A percentile compares a stretch with the other conserved stretches of the same genome.
These are phyloP conservation scores for Mallotus repandus DNA, from an alignment of 441 rosid genomes.

Conservation along the genomic window DNA sequence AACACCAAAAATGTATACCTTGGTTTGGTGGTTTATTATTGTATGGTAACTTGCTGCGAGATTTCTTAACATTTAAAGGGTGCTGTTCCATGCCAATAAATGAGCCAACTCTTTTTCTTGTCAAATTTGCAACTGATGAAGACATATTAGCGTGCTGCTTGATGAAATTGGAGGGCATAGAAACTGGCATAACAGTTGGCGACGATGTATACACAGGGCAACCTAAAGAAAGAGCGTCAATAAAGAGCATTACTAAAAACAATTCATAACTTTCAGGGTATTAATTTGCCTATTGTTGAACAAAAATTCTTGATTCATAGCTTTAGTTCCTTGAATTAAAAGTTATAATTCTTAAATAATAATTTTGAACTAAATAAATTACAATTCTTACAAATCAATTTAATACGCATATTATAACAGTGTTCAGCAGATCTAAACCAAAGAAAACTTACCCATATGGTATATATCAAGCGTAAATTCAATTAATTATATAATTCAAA, in stretches of 20 bases:
- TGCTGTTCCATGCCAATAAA: conserved; percentile 31
- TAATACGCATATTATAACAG: no score
- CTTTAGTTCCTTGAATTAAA: no score
- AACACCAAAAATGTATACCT: conserved; percentile 34
- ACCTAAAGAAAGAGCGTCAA: conserved; percentile 30
- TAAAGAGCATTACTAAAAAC: no score
- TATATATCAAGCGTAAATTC: no score
- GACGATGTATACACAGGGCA: conserved; percentile 36
- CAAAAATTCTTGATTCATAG: no score
- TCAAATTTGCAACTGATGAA: conserved; percentile 34
- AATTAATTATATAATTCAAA: neutral
- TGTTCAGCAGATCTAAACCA: no score
- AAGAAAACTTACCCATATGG: no score
- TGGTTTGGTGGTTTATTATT: conserved; percentile 24
- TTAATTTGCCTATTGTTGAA: no score
- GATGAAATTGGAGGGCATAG: conserved; percentile 34
- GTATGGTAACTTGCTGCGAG: conserved; percentile 36
- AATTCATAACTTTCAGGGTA: no score
- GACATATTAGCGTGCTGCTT: conserved; percentile 27
- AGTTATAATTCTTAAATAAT: no score
- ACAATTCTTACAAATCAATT: no score
- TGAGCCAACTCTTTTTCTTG: conserved; percentile 51
- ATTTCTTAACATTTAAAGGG: conserved; percentile 48
- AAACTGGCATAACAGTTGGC: conserved; percentile 37
- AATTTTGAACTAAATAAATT: no score